Conservation (phyloP, 495 filamentous ascomycete species). For the Ascodesmis nigricans region DNA sequence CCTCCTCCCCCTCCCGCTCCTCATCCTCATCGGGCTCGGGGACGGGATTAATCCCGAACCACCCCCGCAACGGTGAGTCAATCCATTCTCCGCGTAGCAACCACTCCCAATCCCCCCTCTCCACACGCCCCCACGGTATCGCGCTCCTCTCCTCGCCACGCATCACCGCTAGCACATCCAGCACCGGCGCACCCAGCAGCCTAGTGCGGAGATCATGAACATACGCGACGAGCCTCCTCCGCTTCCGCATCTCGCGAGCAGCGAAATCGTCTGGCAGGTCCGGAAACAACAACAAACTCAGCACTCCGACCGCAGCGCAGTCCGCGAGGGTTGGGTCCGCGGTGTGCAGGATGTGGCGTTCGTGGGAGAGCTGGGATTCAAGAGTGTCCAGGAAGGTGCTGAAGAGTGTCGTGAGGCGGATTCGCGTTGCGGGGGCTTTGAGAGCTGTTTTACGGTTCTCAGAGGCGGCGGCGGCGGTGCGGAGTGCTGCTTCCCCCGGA, state of each 20-base stretch:
- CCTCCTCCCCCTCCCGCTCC: conserved; percentile 8
- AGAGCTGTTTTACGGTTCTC: conserved; percentile 1
- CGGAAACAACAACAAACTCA: conserved; percentile 48
- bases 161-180: not conserved
- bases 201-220: conserved; percentile 3
- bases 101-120: conserved; percentile 14
- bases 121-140: conserved; percentile 12
- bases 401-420: conserved; percentile 47
- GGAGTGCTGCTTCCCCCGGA: not conserved
- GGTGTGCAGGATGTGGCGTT: conserved; percentile 30
- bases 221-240: conserved; percentile 5
- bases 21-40: conserved; percentile 2
- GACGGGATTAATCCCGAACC: no score
- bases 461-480: conserved; percentile 1
- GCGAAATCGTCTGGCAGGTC: conserved; percentile 36
- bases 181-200: not conserved
- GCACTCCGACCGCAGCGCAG: conserved; percentile 55
- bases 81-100: conserved; percentile 8
- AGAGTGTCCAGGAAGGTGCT: conserved; percentile 47
- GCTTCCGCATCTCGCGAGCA: conserved; percentile 1
- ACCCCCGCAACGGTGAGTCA: conserved; percentile 2
- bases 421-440: conserved; percentile 32
- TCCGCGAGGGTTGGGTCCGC: conserved; percentile 39
- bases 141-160: not conserved
- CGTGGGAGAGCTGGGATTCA: conserved; percentile 34